A percentile compares a stretch with the other conserved stretches of the same genome.
phyloP scores from a whole-genome alignment of 148 eudicot species.

The Vaccinium darrowii region DNA sequence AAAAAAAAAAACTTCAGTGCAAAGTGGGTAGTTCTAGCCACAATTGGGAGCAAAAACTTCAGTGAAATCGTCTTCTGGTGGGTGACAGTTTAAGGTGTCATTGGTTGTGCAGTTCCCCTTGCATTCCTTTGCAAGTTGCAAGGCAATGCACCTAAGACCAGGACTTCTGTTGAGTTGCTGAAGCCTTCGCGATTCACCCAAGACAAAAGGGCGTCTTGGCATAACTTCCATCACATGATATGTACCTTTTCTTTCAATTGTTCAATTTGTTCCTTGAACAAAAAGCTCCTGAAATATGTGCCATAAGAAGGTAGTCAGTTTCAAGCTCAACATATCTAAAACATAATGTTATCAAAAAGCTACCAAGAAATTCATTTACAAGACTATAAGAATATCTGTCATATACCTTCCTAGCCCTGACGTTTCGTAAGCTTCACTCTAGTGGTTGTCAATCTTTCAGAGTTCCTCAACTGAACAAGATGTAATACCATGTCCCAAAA shows the following conservation, averaged over 20 bases:
- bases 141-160: too few relatives aligned
- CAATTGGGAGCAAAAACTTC: too few relatives aligned
- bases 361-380: background rate
- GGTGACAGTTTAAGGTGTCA: too few relatives aligned
- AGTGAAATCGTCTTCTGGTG: too few relatives aligned
- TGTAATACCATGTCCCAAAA: slow-evolving; percentile 31
- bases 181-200: too few relatives aligned
- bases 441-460: slow-evolving; percentile 34
- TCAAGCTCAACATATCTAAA: background rate
- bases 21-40: too few relatives aligned
- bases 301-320: background rate
- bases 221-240: background rate
- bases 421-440: slow-evolving; percentile 35
- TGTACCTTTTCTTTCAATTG: slow-evolving; percentile 34
- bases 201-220: too few relatives aligned
- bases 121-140: too few relatives aligned
- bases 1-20: background rate
- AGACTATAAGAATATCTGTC: background rate
- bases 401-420: slow-evolving; percentile 42
- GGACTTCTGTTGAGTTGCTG: too few relatives aligned
- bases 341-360: background rate
- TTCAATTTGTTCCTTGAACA: slow-evolving; percentile 32
- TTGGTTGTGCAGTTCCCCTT: too few relatives aligned
- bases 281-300: slow-evolving; percentile 26
- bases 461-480: slow-evolving; percentile 38